Percentiles rank a stretch among this genome's conserved stretches.
These are phyloP conservation scores for Trichoderma polysporum DNA, from an alignment of 2,329 filamentous ascomycete genomes.

Conservation along the genomic window DNA sequence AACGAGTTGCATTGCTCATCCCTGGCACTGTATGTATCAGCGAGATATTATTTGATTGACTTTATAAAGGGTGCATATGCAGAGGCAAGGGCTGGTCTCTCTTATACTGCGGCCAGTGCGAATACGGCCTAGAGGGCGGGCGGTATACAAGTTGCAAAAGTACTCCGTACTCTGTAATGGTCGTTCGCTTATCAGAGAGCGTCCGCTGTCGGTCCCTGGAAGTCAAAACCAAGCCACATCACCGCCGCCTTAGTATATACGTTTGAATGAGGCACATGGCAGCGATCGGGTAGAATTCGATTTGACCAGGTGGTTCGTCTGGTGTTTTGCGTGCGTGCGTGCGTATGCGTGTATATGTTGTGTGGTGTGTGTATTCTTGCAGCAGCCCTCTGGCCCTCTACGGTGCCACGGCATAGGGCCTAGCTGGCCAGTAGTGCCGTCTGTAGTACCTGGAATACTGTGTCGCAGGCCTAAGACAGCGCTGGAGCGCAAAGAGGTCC, in stretches of 20 bases:
- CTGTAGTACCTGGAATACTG: neutral
- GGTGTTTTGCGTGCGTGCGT: neutral
- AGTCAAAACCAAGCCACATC: too few species aligned
- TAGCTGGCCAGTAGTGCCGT: neutral
- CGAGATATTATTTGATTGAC: neutral
- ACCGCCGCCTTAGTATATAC: too few species aligned
- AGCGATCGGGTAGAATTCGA: neutral
- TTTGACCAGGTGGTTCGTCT: too few species aligned
- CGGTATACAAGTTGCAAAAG: neutral
- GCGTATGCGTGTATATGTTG: neutral
- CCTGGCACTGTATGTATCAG: conserved; percentile 8
- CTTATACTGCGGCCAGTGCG: neutral
- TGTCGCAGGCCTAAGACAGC: neutral
- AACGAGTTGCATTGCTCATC: neutral
- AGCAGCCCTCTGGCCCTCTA: neutral
- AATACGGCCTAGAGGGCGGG: neutral
- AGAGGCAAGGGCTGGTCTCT: conserved; percentile 9
- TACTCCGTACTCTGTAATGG: neutral
- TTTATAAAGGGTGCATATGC: conserved; percentile 20
- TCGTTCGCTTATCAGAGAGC: neutral
- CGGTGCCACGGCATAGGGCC: neutral
- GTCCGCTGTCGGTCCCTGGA: neutral
- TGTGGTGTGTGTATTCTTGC: too few species aligned
- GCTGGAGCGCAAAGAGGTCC: neutral
- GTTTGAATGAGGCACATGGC: neutral